Conservation (phyloP, 2,329 filamentous ascomycete genomes). For the Claviceps quebecensis region DNA sequence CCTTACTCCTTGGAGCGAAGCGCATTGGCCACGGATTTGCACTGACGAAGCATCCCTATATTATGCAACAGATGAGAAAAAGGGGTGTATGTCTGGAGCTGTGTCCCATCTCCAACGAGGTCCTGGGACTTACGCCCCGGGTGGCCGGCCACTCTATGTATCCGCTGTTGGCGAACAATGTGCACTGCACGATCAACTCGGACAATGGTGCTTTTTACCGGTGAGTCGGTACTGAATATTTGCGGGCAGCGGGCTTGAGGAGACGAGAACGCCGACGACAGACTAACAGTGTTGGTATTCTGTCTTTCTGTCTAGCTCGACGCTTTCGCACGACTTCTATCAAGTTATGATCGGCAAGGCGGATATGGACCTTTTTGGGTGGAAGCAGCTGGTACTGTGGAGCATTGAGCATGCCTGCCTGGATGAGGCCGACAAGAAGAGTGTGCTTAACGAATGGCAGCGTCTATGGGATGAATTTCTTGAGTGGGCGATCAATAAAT, state of each 20-base stretch:
- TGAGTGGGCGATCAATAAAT: constrained; percentile 31
- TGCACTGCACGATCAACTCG: constrained; percentile 60
- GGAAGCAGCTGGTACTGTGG: constrained; percentile 54
- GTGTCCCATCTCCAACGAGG: constrained; percentile 66
- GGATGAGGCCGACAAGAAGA: constrained; percentile 24
- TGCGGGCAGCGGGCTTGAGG: no score
- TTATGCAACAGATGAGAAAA: constrained; percentile 52
- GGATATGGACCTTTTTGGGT: constrained; percentile 53
- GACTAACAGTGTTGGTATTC: neutral
- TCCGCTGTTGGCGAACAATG: constrained; percentile 52
- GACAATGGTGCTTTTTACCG: constrained; percentile 63
- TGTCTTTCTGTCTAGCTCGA: constrained; percentile 34
- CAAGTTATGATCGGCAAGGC: constrained; percentile 57
- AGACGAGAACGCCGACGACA: neutral
- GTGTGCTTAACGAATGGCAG: constrained; percentile 32
- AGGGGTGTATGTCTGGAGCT: constrained; percentile 57
- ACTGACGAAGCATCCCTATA: constrained; percentile 48
- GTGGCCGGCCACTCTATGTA: constrained; percentile 55
- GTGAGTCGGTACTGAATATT: constrained; percentile 23
- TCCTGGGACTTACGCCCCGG: constrained; percentile 53
- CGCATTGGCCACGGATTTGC: constrained; percentile 65
- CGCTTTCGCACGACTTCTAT: constrained; percentile 64
- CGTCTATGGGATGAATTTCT: constrained; percentile 46
- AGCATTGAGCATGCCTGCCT: constrained; percentile 48
- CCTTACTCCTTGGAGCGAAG: constrained; percentile 49